A percentile compares a stretch with the other conserved stretches of the same genome.
These are phyloP conservation scores for Paraphoma sp. DNA, from an alignment of 2,329 filamentous ascomycete species.

Conservation along the genomic window DNA sequence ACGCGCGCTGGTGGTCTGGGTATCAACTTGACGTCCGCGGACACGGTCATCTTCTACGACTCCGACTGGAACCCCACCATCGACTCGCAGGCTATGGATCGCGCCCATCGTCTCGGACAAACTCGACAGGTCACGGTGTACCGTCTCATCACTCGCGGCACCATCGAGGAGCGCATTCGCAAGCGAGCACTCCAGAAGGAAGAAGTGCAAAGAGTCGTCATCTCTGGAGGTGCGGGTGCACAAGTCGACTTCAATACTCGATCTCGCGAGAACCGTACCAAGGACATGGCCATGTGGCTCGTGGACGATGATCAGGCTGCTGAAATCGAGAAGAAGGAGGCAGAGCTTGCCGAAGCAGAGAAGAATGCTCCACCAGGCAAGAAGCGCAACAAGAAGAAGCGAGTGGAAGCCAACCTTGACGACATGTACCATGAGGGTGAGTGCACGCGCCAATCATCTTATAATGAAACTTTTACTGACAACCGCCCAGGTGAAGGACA, in stretches of 20 bases:
- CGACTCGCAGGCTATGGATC: slow-evolving; percentile 98
- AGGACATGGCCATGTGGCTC: slow-evolving; percentile 98
- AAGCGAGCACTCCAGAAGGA: slow-evolving; percentile 98
- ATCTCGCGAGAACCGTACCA: slow-evolving; percentile 88
- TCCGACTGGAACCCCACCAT: slow-evolving; percentile 99
- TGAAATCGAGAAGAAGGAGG: slow-evolving; percentile 90
- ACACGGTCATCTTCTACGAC: slow-evolving; percentile 99
- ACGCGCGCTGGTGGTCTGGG: slow-evolving; percentile 96
- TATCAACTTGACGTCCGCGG: slow-evolving; percentile 95
- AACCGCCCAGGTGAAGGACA: slow-evolving; percentile 80
- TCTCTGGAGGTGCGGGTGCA: slow-evolving; percentile 80
- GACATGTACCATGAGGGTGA: slow-evolving; percentile 99
- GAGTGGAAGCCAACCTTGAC: slow-evolving; percentile 73
- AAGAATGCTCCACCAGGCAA: slow-evolving; percentile 49
- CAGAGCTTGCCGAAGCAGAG: slow-evolving; percentile 76
- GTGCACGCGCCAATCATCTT: slow-evolving; percentile 39
- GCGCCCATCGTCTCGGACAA: slow-evolving; percentile 95
- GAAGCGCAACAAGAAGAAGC: slow-evolving; percentile 68
- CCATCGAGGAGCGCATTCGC: slow-evolving; percentile 96
- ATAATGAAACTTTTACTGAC: slow-evolving; percentile 30
- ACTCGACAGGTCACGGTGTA: slow-evolving; percentile 97
- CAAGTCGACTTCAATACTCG: slow-evolving; percentile 97
- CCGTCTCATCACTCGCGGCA: slow-evolving; percentile 93
- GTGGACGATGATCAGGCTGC: slow-evolving; percentile 96
- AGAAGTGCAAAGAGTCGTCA: slow-evolving; percentile 96